phyloP scores from a whole-genome alignment of 2,329 filamentous ascomycete genomes.

The Rugonectria rugulosa region DNA sequence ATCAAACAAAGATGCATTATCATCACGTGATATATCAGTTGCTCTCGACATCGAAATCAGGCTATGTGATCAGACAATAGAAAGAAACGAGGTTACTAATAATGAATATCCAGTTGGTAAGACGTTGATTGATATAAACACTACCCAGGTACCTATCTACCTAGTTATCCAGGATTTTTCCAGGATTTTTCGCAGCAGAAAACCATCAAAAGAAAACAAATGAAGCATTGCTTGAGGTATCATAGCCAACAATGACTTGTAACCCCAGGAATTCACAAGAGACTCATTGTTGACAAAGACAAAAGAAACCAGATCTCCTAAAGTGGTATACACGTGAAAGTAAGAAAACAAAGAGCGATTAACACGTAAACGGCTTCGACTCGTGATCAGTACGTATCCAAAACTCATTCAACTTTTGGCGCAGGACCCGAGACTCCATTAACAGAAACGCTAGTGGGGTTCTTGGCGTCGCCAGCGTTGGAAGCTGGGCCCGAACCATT shows the following conservation, averaged over 20 bases:
- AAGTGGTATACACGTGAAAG: constrained; percentile 33
- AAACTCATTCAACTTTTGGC: constrained; percentile 55
- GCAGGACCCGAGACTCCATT: constrained; percentile 52
- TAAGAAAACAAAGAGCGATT: constrained; percentile 21
- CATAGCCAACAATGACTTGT: constrained; percentile 42
- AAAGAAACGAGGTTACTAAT: no score
- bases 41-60: background rate
- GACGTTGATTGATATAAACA: constrained; percentile 21
- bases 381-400: constrained; percentile 32
- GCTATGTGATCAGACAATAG: background rate
- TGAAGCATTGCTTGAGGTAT: constrained; percentile 30
- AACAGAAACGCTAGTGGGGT: constrained; percentile 54
- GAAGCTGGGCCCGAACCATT: constrained; percentile 57
- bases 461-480: constrained; percentile 60
- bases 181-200: constrained; percentile 24
- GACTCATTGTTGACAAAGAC: constrained; percentile 28
- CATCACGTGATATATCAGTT: background rate
- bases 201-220: no score
- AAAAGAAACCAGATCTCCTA: constrained; percentile 31
- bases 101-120: no score
- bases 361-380: constrained; percentile 34
- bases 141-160: no score
- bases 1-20: background rate
- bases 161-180: constrained; percentile 27
- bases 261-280: constrained; percentile 30